Conservation (phyloP, 345 rosid species). For the Melaleuca alternifolia region DNA sequence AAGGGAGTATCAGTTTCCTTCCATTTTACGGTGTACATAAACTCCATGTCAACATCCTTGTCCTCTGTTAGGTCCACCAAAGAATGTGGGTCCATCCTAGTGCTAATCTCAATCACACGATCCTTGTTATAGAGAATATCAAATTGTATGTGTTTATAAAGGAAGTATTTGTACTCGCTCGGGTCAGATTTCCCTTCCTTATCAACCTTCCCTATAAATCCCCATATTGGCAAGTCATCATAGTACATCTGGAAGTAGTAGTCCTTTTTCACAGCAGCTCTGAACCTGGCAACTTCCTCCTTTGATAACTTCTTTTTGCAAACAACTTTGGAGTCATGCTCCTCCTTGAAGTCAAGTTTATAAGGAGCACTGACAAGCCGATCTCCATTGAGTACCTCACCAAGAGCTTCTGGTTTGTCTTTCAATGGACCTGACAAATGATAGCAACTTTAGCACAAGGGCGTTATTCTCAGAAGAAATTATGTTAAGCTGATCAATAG, state of each 20-base stretch:
- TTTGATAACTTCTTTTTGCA: conserved; percentile 49
- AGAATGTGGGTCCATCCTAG: conserved; percentile 61
- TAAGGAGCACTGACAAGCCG: conserved; percentile 82
- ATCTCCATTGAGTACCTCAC: conserved; percentile 84
- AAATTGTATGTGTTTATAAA: conserved; percentile 70
- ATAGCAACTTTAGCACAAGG: not conserved
- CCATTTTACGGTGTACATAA: conserved; percentile 83
- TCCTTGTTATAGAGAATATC: conserved; percentile 69
- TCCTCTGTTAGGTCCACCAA: conserved; percentile 74
- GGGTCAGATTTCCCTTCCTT: conserved; percentile 55
- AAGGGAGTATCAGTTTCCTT: conserved; percentile 76
- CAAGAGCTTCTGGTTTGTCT: conserved; percentile 89
- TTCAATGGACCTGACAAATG: conserved; percentile 36
- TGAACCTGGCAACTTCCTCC: conserved; percentile 50
- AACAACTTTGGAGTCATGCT: conserved; percentile 50
- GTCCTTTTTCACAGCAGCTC: conserved; percentile 62
- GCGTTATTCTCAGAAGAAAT: not conserved
- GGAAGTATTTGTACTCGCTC: conserved; percentile 50
- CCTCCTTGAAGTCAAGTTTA: conserved; percentile 59
- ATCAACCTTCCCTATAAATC: conserved; percentile 78
- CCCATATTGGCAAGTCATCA: conserved; percentile 89
- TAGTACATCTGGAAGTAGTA: conserved; percentile 88
- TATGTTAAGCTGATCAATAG: not conserved
- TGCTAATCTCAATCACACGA: conserved; percentile 61
- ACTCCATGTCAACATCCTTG: conserved; percentile 67